These are phyloP conservation scores for Paracamarosporium sp. DNA, from an alignment of 2,329 filamentous ascomycete genomes.

Conservation along the genomic window DNA sequence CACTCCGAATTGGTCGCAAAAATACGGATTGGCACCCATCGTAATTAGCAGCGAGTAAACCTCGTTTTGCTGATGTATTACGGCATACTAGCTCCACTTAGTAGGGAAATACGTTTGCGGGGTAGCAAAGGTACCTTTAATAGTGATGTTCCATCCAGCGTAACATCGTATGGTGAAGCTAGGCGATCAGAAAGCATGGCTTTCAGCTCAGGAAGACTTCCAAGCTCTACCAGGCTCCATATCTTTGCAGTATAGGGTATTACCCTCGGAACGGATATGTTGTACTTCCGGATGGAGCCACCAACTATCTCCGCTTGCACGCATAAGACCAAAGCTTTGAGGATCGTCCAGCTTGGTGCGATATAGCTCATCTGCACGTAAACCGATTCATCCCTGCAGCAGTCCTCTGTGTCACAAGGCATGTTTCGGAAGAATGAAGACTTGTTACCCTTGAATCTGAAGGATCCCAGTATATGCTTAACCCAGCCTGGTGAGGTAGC, in stretches of 20 bases:
- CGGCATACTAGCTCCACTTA: constrained; percentile 6
- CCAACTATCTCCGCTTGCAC: neutral
- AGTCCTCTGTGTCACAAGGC: constrained; percentile 9
- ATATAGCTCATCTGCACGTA: constrained; percentile 8
- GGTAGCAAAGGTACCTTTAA: neutral
- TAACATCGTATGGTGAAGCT: constrained; percentile 7
- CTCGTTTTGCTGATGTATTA: constrained; percentile 9
- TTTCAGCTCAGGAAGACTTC: constrained; percentile 8
- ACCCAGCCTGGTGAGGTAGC: constrained; percentile 2
- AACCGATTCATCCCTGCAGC: neutral
- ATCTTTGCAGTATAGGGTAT: constrained; percentile 7
- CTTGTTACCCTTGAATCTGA: constrained; percentile 5
- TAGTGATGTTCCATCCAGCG: neutral
- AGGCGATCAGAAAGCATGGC: neutral
- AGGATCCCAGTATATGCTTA: constrained; percentile 3
- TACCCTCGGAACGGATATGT: constrained; percentile 6
- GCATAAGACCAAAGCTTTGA: constrained; percentile 8
- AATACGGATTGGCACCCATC: constrained; percentile 7
- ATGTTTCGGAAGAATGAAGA: constrained; percentile 2
- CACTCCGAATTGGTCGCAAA: constrained; percentile 12
- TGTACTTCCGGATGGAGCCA: neutral
- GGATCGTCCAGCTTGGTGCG: constrained; percentile 8
- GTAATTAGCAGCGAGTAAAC: constrained; percentile 4
- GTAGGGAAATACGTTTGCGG: neutral
- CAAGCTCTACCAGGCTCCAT: constrained; percentile 14